Evolutionary conservation across 371 early-diverging fungal species (phyloP), one percentile per base, ranked within the genome.

Genomic region (Entomophthora muscae): DNA sequence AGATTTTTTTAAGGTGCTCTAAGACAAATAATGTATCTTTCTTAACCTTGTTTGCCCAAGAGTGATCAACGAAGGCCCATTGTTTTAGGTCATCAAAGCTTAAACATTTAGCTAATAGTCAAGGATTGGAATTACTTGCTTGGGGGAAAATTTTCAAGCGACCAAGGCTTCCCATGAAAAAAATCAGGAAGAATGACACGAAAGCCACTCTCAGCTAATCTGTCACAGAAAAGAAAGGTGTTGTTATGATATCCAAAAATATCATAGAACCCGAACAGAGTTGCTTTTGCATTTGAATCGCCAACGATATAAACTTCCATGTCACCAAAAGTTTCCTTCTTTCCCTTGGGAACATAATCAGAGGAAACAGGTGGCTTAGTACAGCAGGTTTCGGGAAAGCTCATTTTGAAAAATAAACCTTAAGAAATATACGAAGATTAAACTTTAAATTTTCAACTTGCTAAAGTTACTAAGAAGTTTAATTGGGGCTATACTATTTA

Each of bases 121-220:
- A 17, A 5, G 17, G 42, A 42, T 33, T 29, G 24, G 7, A 59
- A 1, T 65, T 65, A 65, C 65, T 59, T 53, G 32, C 30, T 28
- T 59, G 51, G 52, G 13, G 61, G 55, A 29, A 61, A 61, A n/a
- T 56, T 28, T 7, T 68, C 65, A 1, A 7, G n/a, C 13, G 66
- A 66, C 58, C 71, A 72, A 51, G 76, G 75, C 32, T 77, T 69
- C 23, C 80, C 80, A 58, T 71, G 77, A 65, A 83, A 76, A 58
- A 84, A 75, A 65, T 87, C 84, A 30, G 87, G 87, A 69, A 87
- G 72, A 22, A 79, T 74, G 0, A 85, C 84, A 52, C 72, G 75
- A 74, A 76, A 83, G 7, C 79, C 80, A 60, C 70, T 67, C n/a
- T 73, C 61, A 7, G 74, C 70, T 32, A 85, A 76, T 31, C 81